Evolutionary conservation across 805 yeast genomes (phyloP).

Genomic region (Candida maesae): DNA sequence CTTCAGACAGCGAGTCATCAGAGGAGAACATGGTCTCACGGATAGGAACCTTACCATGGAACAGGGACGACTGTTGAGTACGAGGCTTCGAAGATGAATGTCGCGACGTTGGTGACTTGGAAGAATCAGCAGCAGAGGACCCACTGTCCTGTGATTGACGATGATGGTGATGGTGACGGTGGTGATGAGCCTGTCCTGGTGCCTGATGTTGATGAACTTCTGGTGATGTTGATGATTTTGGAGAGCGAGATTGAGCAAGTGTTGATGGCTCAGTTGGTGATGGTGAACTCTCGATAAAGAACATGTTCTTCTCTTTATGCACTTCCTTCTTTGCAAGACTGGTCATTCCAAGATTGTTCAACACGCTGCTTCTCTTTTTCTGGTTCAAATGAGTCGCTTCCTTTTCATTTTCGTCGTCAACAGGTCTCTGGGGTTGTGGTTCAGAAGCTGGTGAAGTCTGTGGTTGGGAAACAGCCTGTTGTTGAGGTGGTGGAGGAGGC

Average conservation of each 20-base stretch:
- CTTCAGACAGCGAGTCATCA: conserved; percentile 38
- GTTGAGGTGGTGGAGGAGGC: not conserved
- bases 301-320: conserved; percentile 26
- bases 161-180: conserved; percentile 5
- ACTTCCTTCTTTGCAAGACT: conserved; percentile 9
- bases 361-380: conserved; percentile 23
- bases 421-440: too few species aligned
- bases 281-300: conserved; percentile 30
- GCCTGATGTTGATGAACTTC: conserved; percentile 5
- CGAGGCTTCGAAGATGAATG: not conserved
- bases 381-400: not conserved
- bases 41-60: conserved; percentile 18
- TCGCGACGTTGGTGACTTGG: conserved; percentile 6
- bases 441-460: not conserved
- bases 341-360: conserved; percentile 29
- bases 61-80: conserved; percentile 18
- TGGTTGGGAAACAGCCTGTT: not conserved
- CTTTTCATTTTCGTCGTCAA: not conserved
- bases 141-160: too few species aligned
- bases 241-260: conserved; percentile 5
- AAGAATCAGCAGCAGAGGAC: not conserved
- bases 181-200: conserved; percentile 7
- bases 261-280: conserved; percentile 26
- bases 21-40: conserved; percentile 32
- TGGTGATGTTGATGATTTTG: conserved; percentile 2